Evolutionary conservation across 306 rosid genomes (phyloP).

Genomic region (Cicer pinnatifidum): DNA sequence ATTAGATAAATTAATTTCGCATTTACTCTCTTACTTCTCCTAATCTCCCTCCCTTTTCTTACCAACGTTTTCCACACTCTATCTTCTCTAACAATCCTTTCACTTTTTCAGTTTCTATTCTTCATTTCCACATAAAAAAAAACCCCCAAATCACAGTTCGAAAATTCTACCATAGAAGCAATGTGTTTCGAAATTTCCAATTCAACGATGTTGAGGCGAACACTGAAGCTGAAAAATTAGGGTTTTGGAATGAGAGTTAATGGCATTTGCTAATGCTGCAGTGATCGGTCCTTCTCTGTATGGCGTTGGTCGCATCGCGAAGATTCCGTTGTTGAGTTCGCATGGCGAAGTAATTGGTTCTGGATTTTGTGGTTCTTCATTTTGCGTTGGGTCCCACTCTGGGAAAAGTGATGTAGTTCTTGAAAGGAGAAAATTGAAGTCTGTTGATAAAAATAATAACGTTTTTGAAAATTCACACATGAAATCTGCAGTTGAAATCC

Average conservation of each 20-base stretch:
- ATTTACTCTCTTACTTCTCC: no score
- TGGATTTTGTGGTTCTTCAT: constrained; percentile 48
- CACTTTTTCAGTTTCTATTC: not conserved
- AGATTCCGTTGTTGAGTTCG: constrained; percentile 43
- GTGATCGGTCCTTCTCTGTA: constrained; percentile 52
- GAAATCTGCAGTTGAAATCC: constrained; percentile 66
- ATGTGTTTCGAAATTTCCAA: constrained; percentile 22
- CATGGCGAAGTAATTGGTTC: constrained; percentile 37
- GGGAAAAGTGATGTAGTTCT: constrained; percentile 45
- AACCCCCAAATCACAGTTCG: not conserved
- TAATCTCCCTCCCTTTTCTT: no score
- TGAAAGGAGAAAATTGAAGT: constrained; percentile 62
- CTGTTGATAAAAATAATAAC: constrained; percentile 54
- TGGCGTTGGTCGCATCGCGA: constrained; percentile 44
- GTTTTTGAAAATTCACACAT: constrained; percentile 46
- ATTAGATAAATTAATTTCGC: no score
- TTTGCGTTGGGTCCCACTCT: constrained; percentile 46
- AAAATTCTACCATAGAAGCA: not conserved
- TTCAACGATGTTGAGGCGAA: not conserved
- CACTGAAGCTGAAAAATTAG: constrained; percentile 42
- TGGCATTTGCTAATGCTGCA: constrained; percentile 65
- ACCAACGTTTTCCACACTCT: no score
- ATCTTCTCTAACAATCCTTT: not conserved
- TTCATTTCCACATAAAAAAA: not conserved
- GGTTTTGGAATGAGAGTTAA: constrained; percentile 52